These are phyloP conservation scores for Gaeumannomyces sp. DNA, from an alignment of 2,329 filamentous ascomycete genomes.

Conservation along the genomic window DNA sequence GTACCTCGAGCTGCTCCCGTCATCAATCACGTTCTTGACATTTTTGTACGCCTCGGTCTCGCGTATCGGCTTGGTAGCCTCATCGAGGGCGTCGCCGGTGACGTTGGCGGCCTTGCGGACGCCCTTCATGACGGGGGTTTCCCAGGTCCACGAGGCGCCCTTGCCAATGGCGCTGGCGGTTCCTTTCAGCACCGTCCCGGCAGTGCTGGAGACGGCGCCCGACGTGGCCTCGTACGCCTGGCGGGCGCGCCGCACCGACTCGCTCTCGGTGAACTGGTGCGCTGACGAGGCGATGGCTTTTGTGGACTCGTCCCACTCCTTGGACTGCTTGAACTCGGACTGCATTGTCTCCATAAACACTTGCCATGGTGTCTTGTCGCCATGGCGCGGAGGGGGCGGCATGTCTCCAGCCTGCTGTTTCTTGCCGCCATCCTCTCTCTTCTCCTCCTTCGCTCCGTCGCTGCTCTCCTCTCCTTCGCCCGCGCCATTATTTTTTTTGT, in stretches of 20 bases:
- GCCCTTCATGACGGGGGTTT: conserved; percentile 87
- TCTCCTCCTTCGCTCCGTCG: conserved; percentile 22
- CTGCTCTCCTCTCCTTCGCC: background rate
- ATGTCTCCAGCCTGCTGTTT: conserved; percentile 44
- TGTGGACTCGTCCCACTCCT: conserved; percentile 98
- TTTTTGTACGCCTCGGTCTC: conserved; percentile 93
- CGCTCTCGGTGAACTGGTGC: conserved; percentile 88
- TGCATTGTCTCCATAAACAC: conserved; percentile 97
- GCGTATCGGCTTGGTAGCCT: conserved; percentile 87
- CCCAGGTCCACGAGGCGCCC: conserved; percentile 94
- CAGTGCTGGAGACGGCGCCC: conserved; percentile 72
- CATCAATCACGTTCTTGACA: conserved; percentile 93
- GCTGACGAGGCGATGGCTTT: conserved; percentile 87
- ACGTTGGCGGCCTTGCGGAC: conserved; percentile 79
- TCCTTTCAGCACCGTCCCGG: conserved; percentile 72
- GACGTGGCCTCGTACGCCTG: conserved; percentile 84
- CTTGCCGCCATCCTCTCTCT: conserved; percentile 34
- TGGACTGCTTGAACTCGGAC: conserved; percentile 89
- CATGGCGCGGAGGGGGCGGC: conserved; percentile 84
- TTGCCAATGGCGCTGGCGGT: conserved; percentile 86
- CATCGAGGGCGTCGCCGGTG: conserved; percentile 83
- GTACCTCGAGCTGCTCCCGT: conserved; percentile 91
- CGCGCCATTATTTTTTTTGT: background rate
- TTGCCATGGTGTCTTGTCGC: conserved; percentile 97
- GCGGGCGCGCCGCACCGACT: conserved; percentile 78